Conservation (phyloP, 257 asterid genomes). For the Solanum sitiens region DNA sequence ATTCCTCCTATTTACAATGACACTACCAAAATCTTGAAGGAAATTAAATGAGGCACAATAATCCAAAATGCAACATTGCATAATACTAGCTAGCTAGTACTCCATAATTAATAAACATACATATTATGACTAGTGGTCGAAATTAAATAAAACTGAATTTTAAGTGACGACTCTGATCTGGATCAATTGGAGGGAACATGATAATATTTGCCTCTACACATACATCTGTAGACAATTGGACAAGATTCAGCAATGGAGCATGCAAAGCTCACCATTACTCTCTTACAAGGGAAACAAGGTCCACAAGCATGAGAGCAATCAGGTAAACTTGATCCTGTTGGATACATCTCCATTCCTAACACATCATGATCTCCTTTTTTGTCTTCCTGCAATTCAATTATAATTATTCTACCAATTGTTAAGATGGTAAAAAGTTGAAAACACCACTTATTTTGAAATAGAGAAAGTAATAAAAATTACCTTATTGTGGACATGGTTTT, state of each 20-base stretch:
- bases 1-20: neutral
- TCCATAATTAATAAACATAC: neutral
- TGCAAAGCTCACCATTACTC: constrained; percentile 73
- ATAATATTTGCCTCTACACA: constrained; percentile 83
- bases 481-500: constrained; percentile 12
- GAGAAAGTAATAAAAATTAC: constrained; percentile 6
- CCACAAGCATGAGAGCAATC: constrained; percentile 94
- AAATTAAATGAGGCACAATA: neutral
- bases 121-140: neutral
- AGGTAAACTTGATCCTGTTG: constrained; percentile 88
- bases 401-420: no score
- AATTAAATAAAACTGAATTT: neutral
- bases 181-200: constrained; percentile 78
- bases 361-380: constrained; percentile 8
- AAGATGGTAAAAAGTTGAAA: neutral
- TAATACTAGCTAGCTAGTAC: neutral
- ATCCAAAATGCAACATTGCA: neutral
- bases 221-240: constrained; percentile 87
- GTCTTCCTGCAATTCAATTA: constrained; percentile 24
- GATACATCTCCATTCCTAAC: constrained; percentile 64
- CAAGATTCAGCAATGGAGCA: constrained; percentile 76
- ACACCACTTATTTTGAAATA: neutral
- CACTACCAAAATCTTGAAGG: neutral
- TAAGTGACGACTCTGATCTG: neutral
- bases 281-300: constrained; percentile 72